Conservation (phyloP, 305 asterid species). For the Solanum aculeatissimum region DNA sequence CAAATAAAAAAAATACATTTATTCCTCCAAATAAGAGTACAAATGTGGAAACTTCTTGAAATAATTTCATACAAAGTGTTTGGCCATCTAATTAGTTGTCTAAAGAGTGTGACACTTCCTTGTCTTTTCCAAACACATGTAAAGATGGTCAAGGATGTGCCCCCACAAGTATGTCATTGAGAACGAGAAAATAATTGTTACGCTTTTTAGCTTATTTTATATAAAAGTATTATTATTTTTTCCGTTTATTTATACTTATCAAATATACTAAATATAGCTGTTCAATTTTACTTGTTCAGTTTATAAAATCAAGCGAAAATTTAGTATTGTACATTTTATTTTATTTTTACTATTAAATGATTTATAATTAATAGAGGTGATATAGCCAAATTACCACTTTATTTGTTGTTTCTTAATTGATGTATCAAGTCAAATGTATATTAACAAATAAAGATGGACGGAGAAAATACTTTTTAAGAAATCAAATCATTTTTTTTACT, state of each 20-base stretch:
- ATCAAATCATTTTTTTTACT: neutral
- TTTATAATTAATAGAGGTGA: too few relatives aligned
- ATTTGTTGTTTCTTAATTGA: too few relatives aligned
- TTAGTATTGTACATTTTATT: too few relatives aligned
- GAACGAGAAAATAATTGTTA: neutral
- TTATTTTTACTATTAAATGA: too few relatives aligned
- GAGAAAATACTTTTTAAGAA: neutral
- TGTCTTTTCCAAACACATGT: neutral
- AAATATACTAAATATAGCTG: too few relatives aligned
- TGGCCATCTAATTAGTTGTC: neutral
- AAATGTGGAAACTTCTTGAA: neutral
- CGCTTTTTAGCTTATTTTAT: neutral
- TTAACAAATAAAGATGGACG: too few relatives aligned
- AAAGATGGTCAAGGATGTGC: neutral
- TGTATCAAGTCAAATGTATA: too few relatives aligned
- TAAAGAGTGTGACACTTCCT: neutral
- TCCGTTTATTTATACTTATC: too few relatives aligned
- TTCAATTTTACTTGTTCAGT: too few relatives aligned
- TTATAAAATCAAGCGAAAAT: too few relatives aligned
- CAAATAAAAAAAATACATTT: neutral
- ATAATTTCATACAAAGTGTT: neutral
- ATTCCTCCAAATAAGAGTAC: neutral
- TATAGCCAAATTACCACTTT: too few relatives aligned
- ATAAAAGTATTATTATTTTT: neutral
- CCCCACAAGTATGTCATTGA: neutral